These are phyloP conservation scores for Durotheca rogersii DNA, from an alignment of 495 filamentous ascomycete species.

Conservation along the genomic window DNA sequence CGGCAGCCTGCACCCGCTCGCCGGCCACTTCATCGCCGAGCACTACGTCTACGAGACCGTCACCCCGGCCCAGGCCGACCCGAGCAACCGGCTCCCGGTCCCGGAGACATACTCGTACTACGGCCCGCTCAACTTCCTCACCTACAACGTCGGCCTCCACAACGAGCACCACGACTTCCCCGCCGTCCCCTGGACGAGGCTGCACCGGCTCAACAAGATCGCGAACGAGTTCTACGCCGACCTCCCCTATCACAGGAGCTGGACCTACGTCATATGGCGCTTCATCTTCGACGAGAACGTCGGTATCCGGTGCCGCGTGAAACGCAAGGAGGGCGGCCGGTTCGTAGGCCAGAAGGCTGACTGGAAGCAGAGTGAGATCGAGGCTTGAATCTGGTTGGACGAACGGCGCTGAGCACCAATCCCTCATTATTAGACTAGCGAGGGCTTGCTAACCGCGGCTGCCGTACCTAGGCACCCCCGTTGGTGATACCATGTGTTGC, in stretches of 20 bases:
- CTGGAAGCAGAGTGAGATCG: constrained; percentile 57
- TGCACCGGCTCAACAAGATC: constrained; percentile 73
- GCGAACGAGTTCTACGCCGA: constrained; percentile 91
- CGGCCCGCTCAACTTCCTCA: constrained; percentile 84
- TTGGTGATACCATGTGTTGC: no score
- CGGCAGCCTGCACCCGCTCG: constrained; percentile 89
- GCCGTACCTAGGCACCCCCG: no score
- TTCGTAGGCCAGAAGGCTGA: constrained; percentile 54
- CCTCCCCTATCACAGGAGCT: constrained; percentile 83
- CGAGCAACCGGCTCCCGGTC: constrained; percentile 59
- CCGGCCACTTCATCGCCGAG: constrained; percentile 98
- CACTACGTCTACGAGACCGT: constrained; percentile 93
- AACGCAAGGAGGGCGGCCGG: constrained; percentile 77
- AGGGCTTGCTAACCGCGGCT: no score
- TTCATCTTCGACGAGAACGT: constrained; percentile 89
- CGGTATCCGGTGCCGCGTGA: constrained; percentile 87
- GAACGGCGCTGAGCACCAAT: no score
- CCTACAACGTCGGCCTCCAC: constrained; percentile 95
- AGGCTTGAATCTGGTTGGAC: constrained; percentile 46
- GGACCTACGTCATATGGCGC: constrained; percentile 90
- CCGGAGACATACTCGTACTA: constrained; percentile 99
- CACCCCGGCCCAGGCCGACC: constrained; percentile 57
- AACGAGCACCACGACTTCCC: constrained; percentile 99
- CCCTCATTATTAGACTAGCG: no score
- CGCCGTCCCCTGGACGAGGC: constrained; percentile 87